Evolutionary conservation across 208 protist genomes (phyloP), one percentile per base, ranked within the genome.

Genomic region (Acanthamoeba castellanii): DNA sequence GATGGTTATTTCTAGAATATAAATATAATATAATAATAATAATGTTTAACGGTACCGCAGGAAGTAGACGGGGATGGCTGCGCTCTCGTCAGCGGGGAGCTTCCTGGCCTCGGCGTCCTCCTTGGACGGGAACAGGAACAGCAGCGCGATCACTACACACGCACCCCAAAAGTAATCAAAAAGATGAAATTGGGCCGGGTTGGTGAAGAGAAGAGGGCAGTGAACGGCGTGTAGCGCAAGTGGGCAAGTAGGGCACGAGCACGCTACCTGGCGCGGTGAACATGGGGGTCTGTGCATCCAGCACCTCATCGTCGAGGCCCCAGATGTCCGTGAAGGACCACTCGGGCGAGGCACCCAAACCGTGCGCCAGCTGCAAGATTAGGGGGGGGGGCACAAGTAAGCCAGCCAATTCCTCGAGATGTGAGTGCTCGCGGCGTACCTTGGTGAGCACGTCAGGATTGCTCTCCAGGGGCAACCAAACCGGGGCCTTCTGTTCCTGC

Each of bases 121-220:
- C 78, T 85, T 85, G 78, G 78, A 85, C 20, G 85, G 85, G 64
- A 92, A 92, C 32, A 92, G 57, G 85, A 92, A 92, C 37, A 92
- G 85, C 55, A 92, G 55, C 25, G 85, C 85, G 20, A 92, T 74
- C 59, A 92, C 78, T 85, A 34, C 45, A 61, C 20, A 11, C 20
- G 25, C 37, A 82, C 18, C 74, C 20, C 18, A 72, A 16, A 4
- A 22, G 0, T 22, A 55, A 9, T 11, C 1, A 18, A 0, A 22
- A 59, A 22, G 52, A 59, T 42, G n/a, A n/a, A n/a, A n/a, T n/a
- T n/a, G n/a, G n/a, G n/a, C n/a, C n/a, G n/a, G n/a, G n/a, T n/a
- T 16, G 52, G 7, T 7, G 7, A 72, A 6, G 13, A 72, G 66
- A 25, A 61, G 55, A 13, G 55, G 37, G 37, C 37, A 42, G 37